A percentile compares a stretch with the other conserved stretches of the same genome.
Conservation (phyloP, 2,329 filamentous ascomycete genomes). For the Pseudocercospora crystallina region DNA sequence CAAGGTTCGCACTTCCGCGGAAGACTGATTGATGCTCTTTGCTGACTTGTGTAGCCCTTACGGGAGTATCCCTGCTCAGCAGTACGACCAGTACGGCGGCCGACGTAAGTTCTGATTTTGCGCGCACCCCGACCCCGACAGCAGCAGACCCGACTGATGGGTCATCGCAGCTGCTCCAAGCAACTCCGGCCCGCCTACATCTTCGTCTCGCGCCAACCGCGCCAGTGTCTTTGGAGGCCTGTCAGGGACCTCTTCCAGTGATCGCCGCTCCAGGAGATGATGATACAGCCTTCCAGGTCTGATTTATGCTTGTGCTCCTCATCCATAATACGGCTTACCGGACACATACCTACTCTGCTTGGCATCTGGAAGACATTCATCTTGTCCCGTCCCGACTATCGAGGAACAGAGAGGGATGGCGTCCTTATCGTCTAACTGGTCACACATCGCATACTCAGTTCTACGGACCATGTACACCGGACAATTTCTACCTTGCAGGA, state of each 20-base stretch:
- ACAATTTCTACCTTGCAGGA: too few relatives aligned
- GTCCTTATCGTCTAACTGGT: too few relatives aligned
- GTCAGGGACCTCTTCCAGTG: slow-evolving; percentile 13
- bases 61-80: slow-evolving; percentile 25
- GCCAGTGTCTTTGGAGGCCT: slow-evolving; percentile 22
- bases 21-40: slow-evolving; percentile 2
- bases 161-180: slow-evolving; percentile 27
- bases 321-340: too few relatives aligned
- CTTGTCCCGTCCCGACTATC: too few relatives aligned
- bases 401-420: too few relatives aligned
- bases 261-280: slow-evolving; percentile 18
- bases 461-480: too few relatives aligned
- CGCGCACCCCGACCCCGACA: slow-evolving; percentile 3
- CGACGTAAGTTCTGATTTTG: slow-evolving; percentile 35
- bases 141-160: slow-evolving; percentile 25
- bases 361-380: too few relatives aligned
- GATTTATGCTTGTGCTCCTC: too few relatives aligned
- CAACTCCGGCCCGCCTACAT: slow-evolving; percentile 13
- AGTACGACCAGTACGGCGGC: slow-evolving; percentile 32
- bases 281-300: too few relatives aligned
- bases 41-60: slow-evolving; percentile 33
- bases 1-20: slow-evolving; percentile 32
- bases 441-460: too few relatives aligned
- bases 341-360: too few relatives aligned
- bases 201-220: slow-evolving; percentile 17